phyloP scores from a whole-genome alignment of 257 asterid species.

The Fraxinus americana region DNA sequence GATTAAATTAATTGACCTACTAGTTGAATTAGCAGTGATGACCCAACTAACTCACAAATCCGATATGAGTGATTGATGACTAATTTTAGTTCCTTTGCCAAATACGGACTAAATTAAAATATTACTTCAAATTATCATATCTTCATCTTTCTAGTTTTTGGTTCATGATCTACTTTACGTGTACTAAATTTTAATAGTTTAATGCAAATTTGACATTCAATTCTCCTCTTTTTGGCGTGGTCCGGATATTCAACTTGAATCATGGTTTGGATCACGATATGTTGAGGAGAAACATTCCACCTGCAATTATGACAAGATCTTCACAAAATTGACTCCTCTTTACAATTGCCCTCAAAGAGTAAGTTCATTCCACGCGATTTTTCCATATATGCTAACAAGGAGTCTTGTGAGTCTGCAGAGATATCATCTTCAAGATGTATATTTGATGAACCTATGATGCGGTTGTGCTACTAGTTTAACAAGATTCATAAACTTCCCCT shows the following conservation, averaged over 20 bases:
- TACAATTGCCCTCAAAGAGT: constrained; percentile 74
- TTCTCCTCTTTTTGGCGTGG: no score
- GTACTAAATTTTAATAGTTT: background rate
- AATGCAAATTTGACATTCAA: background rate
- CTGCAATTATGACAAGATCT: constrained; percentile 50
- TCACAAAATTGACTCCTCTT: constrained; percentile 57
- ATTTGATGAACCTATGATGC: constrained; percentile 71
- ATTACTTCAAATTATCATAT: no score
- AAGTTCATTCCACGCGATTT: constrained; percentile 86
- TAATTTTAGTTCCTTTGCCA: background rate
- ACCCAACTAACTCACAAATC: background rate
- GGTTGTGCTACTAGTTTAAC: constrained; percentile 86
- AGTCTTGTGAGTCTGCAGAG: constrained; percentile 41
- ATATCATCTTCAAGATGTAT: constrained; percentile 65
- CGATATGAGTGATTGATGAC: no score
- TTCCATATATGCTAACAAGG: constrained; percentile 60
- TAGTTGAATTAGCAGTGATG: no score
- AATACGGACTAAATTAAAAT: background rate
- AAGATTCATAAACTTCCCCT: constrained; percentile 85
- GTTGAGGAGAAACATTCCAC: constrained; percentile 77
- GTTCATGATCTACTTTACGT: background rate
- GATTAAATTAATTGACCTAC: no score
- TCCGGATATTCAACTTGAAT: constrained; percentile 40
- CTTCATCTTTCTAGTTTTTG: background rate
- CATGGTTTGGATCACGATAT: constrained; percentile 92